phyloP scores from a whole-genome alignment of 768 basidiomycete species.

The Suillus clintonianus region DNA sequence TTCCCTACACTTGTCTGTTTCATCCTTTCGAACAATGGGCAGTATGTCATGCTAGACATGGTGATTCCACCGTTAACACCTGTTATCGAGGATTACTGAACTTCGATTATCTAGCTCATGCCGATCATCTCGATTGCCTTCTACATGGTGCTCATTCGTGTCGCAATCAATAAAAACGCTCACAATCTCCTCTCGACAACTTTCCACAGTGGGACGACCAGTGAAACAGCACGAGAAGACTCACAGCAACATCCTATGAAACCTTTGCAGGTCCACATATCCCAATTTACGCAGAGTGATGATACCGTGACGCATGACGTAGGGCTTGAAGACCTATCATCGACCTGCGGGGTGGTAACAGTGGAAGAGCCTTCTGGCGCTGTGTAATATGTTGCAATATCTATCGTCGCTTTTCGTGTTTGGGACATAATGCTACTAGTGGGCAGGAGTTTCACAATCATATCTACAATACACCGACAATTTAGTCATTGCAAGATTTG shows the following conservation, averaged over 20 bases:
- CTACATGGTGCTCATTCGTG: constrained; percentile 9
- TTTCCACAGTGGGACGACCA: neutral
- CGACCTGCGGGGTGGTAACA: neutral
- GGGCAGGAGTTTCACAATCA: neutral
- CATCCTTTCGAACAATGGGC: constrained; percentile 8
- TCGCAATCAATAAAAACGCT: neutral
- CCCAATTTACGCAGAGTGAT: neutral
- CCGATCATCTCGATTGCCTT: constrained; percentile 13
- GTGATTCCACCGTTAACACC: neutral
- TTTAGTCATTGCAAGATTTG: neutral
- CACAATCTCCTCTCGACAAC: neutral
- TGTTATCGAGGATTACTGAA: neutral
- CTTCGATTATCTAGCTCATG: neutral
- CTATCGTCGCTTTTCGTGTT: neutral
- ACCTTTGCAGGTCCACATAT: constrained; percentile 4
- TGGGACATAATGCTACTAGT: too few relatives aligned
- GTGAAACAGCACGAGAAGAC: too few relatives aligned
- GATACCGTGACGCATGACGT: neutral
- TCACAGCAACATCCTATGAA: neutral
- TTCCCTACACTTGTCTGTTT: constrained; percentile 10
- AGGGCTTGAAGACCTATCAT: neutral
- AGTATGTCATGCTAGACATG: constrained; percentile 1
- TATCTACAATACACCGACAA: neutral
- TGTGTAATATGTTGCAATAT: neutral
- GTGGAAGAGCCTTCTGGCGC: neutral